Conservation (phyloP, 108 stramenopile species). For the Nitzschia sp. region DNA sequence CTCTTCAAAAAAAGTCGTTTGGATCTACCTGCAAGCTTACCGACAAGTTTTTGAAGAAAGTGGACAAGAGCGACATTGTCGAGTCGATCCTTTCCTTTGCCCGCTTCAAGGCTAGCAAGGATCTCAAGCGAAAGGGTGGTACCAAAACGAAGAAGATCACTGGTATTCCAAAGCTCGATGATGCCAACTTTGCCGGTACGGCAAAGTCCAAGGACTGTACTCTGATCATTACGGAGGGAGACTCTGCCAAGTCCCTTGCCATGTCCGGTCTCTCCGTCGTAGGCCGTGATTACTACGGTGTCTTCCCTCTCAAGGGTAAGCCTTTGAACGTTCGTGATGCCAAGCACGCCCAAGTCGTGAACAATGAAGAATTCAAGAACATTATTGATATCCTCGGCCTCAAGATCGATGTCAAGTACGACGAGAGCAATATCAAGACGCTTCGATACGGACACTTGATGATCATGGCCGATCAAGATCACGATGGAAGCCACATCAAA, state of each 20-base stretch:
- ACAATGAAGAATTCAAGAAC: constrained; percentile 97
- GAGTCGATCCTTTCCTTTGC: constrained; percentile 81
- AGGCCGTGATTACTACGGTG: constrained; percentile 88
- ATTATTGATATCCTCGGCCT: constrained; percentile 98
- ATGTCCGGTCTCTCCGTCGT: constrained; percentile 93
- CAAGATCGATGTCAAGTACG: constrained; percentile 88
- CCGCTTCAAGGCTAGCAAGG: constrained; percentile 89
- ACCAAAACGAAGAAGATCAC: constrained; percentile 93
- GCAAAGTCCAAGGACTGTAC: constrained; percentile 93
- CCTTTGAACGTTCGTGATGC: constrained; percentile 98
- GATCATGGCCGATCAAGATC: constrained; percentile 99
- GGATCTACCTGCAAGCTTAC: constrained; percentile 75
- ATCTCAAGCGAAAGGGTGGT: constrained; percentile 92
- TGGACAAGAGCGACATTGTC: constrained; percentile 93
- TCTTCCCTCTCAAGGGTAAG: constrained; percentile 97
- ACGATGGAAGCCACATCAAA: constrained; percentile 99
- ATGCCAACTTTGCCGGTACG: constrained; percentile 96
- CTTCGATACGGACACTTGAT: constrained; percentile 97
- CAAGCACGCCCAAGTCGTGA: constrained; percentile 74
- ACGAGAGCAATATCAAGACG: constrained; percentile 78
- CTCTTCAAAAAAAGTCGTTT: constrained; percentile 78
- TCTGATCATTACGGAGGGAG: constrained; percentile 95
- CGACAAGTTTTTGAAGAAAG: constrained; percentile 82
- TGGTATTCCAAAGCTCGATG: constrained; percentile 94
- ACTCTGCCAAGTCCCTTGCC: constrained; percentile 94